A percentile compares a stretch with the other conserved stretches of the same genome.
These are phyloP conservation scores for Cyclotella cryptica DNA, from an alignment of 108 stramenopile species.

Conservation along the genomic window DNA sequence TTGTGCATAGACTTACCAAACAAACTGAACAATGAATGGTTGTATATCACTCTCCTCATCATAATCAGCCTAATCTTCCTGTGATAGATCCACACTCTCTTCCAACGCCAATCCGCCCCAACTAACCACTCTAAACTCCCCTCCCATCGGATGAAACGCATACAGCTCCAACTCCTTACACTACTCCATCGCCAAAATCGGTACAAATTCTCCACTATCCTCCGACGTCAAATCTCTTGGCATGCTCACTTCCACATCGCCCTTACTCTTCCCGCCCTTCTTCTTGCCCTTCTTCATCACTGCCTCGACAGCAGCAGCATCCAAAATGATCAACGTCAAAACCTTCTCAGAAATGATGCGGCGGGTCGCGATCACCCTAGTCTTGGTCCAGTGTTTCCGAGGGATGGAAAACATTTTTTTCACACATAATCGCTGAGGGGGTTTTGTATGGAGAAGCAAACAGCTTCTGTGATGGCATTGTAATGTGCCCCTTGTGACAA, in stretches of 20 bases:
- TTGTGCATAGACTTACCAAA: no score
- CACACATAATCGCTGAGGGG: conserved; percentile 76
- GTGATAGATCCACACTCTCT: conserved; percentile 84
- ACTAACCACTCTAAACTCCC: conserved; percentile 79
- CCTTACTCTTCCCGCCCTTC: conserved; percentile 45
- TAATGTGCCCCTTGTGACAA: no score
- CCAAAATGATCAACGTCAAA: conserved; percentile 66
- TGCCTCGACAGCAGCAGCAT: conserved; percentile 57
- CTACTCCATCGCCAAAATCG: conserved; percentile 78
- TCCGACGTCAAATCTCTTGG: conserved; percentile 62
- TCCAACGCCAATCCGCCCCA: conserved; percentile 72
- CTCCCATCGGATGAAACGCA: conserved; percentile 83
- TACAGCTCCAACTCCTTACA: conserved; percentile 83
- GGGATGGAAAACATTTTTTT: conserved; percentile 82
- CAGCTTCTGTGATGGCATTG: no score
- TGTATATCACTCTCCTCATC: conserved; percentile 86
- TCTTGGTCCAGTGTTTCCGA: conserved; percentile 77
- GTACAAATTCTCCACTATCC: conserved; percentile 78
- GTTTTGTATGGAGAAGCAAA: conserved; percentile 77
- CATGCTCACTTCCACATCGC: conserved; percentile 45
- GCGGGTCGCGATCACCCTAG: conserved; percentile 70
- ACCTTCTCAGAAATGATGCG: conserved; percentile 82
- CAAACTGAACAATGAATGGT: no score
- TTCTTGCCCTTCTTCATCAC: conserved; percentile 78
- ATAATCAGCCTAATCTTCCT: conserved; percentile 91